phyloP scores from a whole-genome alignment of 192 early-diverging fungal genomes.

The Coemansia sp. region DNA sequence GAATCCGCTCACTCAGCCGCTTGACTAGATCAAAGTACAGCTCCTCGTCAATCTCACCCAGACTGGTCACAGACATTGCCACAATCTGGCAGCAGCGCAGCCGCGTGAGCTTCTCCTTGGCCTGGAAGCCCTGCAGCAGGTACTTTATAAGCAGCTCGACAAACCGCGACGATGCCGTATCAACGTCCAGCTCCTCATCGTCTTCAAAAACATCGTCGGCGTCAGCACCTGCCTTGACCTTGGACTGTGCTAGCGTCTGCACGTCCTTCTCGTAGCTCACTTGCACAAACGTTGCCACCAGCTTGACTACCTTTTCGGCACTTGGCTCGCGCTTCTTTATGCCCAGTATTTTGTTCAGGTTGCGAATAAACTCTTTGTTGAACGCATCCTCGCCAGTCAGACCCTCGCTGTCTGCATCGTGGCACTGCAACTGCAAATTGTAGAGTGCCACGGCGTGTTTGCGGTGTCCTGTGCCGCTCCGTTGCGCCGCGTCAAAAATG shows the following conservation, averaged over 20 bases:
- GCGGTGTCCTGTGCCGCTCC: constrained; percentile 63
- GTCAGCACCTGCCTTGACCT: constrained; percentile 10
- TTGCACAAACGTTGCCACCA: constrained; percentile 74
- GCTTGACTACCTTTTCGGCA: constrained; percentile 71
- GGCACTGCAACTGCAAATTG: constrained; percentile 68
- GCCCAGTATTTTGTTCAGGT: constrained; percentile 74
- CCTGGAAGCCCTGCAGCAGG: constrained; percentile 72
- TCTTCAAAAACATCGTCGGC: constrained; percentile 38
- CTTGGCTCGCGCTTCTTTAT: constrained; percentile 71
- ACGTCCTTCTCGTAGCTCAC: constrained; percentile 64
- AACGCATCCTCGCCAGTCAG: constrained; percentile 66
- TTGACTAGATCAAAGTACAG: constrained; percentile 68
- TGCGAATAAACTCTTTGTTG: constrained; percentile 74
- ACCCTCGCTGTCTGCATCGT: constrained; percentile 31
- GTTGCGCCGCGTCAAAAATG: constrained; percentile 77
- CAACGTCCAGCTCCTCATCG: constrained; percentile 26
- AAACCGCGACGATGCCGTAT: constrained; percentile 68
- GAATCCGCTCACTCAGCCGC: constrained; percentile 67
- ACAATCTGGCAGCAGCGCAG: constrained; percentile 76
- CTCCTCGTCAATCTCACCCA: constrained; percentile 80
- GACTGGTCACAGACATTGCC: constrained; percentile 66
- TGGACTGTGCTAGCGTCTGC: constrained; percentile 27
- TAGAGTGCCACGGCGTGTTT: constrained; percentile 71
- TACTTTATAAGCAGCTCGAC: constrained; percentile 69
- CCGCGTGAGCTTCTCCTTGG: constrained; percentile 76